These are phyloP conservation scores for Athelia sp. DNA, from an alignment of 1,284 basidiomycete species.

Conservation along the genomic window DNA sequence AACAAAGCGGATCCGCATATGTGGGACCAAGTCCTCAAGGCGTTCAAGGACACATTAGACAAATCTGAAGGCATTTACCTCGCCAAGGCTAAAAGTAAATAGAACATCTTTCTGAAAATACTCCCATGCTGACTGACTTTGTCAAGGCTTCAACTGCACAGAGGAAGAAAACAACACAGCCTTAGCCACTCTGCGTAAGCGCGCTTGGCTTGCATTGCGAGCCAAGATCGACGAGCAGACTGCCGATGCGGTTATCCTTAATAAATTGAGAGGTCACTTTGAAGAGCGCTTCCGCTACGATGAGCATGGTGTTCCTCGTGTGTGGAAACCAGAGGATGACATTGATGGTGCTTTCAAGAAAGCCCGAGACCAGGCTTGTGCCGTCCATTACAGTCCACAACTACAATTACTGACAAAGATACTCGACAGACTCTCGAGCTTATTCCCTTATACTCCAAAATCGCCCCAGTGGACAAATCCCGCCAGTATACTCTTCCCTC, in stretches of 20 bases:
- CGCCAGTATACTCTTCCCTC: constrained; percentile 66
- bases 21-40: constrained; percentile 86
- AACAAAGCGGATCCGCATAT: constrained; percentile 76
- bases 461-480: constrained; percentile 64
- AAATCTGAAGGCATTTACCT: constrained; percentile 80
- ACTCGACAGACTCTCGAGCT: constrained; percentile 74
- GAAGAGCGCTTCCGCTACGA: constrained; percentile 98
- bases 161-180: constrained; percentile 82
- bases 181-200: constrained; percentile 65
- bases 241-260: constrained; percentile 70
- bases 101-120: neutral
- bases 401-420: neutral
- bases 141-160: constrained; percentile 89
- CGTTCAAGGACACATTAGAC: constrained; percentile 68
- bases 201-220: constrained; percentile 83
- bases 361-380: constrained; percentile 80
- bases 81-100: constrained; percentile 81
- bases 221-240: constrained; percentile 74
- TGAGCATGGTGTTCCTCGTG: constrained; percentile 86
- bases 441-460: constrained; percentile 84
- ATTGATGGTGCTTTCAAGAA: constrained; percentile 93
- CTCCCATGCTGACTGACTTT: constrained; percentile 2
- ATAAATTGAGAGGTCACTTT: constrained; percentile 81
- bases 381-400: neutral
- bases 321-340: constrained; percentile 98